Conservation (phyloP, 345 rosid genomes). For the Ceriops decandra region DNA sequence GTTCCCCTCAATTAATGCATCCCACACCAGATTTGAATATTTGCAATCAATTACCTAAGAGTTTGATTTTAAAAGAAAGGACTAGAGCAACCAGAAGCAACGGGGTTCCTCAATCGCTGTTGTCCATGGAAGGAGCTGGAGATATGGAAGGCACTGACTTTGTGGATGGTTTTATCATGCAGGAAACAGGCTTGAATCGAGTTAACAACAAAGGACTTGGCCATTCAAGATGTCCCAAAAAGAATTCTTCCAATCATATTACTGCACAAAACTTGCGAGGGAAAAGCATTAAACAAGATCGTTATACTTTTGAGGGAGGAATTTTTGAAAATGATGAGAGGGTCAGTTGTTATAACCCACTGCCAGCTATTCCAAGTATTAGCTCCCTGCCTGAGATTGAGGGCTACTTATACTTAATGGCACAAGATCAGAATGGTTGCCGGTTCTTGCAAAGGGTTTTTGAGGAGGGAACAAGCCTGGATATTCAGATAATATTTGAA, state of each 20-base stretch:
- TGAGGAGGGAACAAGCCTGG: slow-evolving; percentile 28
- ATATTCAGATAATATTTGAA: slow-evolving; percentile 21
- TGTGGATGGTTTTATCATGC: slow-evolving; percentile 40
- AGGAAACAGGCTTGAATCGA: slow-evolving; percentile 29
- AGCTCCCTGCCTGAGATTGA: slow-evolving; percentile 23
- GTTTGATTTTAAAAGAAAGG: slow-evolving; percentile 25
- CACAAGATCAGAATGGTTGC: slow-evolving; percentile 33
- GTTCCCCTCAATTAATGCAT: slow-evolving; percentile 19
- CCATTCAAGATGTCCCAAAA: slow-evolving; percentile 21
- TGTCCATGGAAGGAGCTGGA: slow-evolving; percentile 23
- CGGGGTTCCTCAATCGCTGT: slow-evolving; percentile 26
- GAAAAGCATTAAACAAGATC: slow-evolving; percentile 23
- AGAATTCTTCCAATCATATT: slow-evolving; percentile 27
- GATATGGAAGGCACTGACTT: slow-evolving; percentile 20
- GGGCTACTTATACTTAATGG: slow-evolving; percentile 29
- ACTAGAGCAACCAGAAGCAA: slow-evolving; percentile 17
- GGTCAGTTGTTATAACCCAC: slow-evolving; percentile 7
- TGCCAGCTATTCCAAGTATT: slow-evolving; percentile 24
- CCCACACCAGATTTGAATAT: slow-evolving; percentile 15
- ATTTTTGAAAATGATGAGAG: slow-evolving; percentile 19
- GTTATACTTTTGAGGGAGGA: slow-evolving; percentile 15
- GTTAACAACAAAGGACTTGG: slow-evolving; percentile 14
- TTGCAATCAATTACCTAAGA: slow-evolving; percentile 9
- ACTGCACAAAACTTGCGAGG: slow-evolving; percentile 16
- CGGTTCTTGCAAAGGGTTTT: slow-evolving; percentile 29